A percentile compares a stretch with the other conserved stretches of the same genome.
phyloP scores from a whole-genome alignment of 164 flowering plant species.

The Vitis rotundifolia region DNA sequence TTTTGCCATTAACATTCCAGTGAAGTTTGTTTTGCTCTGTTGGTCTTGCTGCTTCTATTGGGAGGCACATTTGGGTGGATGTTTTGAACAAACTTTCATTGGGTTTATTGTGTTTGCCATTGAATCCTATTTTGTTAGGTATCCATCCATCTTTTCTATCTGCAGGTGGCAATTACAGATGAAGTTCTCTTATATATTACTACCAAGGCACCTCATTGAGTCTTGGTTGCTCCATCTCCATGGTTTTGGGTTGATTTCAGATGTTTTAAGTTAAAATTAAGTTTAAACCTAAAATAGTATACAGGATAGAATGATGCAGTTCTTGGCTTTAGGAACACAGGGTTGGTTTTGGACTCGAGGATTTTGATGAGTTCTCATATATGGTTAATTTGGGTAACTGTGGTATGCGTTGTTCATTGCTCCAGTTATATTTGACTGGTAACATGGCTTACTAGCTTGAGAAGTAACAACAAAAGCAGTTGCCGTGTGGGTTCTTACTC shows the following conservation, averaged over 20 bases:
- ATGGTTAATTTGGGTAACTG: constrained; percentile 11
- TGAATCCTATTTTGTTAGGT: constrained; percentile 6
- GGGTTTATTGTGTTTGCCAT: not conserved
- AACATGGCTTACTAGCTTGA: constrained; percentile 11
- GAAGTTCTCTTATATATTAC: not conserved
- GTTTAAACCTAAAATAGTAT: not conserved
- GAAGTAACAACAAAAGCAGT: constrained; percentile 22
- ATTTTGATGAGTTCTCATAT: not conserved
- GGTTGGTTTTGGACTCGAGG: constrained; percentile 9
- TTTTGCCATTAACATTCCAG: not conserved
- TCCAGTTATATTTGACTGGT: constrained; percentile 4
- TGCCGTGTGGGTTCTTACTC: constrained; percentile 20
- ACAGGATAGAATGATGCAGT: constrained; percentile 11
- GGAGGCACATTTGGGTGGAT: constrained; percentile 2
- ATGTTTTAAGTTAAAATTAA: constrained; percentile 5
- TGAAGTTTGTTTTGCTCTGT: not conserved
- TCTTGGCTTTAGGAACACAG: constrained; percentile 5
- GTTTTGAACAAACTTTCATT: constrained; percentile 2
- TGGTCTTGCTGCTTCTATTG: not conserved
- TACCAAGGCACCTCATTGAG: not conserved
- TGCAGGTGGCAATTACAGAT: constrained; percentile 4
- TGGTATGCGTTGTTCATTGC: constrained; percentile 7
- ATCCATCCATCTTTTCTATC: not conserved
- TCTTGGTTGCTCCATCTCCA: constrained; percentile 17
- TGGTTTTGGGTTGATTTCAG: constrained; percentile 16